phyloP scores from a whole-genome alignment of 139 green algal species.

The Volvox reticuliferus region DNA sequence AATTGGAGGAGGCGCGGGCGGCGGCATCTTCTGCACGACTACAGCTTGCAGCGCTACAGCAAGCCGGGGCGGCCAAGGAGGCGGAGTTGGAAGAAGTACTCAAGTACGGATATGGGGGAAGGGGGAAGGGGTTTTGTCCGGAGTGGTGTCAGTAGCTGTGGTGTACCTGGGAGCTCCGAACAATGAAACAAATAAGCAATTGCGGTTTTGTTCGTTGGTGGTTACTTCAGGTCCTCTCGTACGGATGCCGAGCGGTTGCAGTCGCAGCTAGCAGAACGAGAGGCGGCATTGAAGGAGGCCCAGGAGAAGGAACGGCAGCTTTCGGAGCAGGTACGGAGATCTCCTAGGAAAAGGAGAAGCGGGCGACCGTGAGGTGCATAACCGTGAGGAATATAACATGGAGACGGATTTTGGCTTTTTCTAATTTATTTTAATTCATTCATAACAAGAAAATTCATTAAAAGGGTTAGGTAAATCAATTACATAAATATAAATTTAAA shows the following conservation, averaged over 20 bases:
- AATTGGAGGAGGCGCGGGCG: conserved; percentile 14
- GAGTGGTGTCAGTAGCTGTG: no score
- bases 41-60: conserved; percentile 7
- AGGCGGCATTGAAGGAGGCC: neutral
- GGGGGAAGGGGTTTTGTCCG: neutral
- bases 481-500: no score
- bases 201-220: no score
- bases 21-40: neutral
- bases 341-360: no score
- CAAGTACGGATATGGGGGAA: neutral
- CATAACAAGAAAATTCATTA: no score
- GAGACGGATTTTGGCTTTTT: no score
- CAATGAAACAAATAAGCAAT: no score
- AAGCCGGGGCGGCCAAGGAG: neutral
- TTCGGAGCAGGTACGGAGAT: conserved; percentile 23
- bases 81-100: neutral
- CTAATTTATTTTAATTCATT: no score
- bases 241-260: neutral
- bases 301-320: conserved; percentile 4
- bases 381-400: neutral
- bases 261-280: neutral
- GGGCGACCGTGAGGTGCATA: neutral
- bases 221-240: neutral
- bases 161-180: no score
- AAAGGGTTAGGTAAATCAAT: no score